Conservation (phyloP, 2,329 filamentous ascomycete genomes). For the Fusarium drepaniforme region DNA sequence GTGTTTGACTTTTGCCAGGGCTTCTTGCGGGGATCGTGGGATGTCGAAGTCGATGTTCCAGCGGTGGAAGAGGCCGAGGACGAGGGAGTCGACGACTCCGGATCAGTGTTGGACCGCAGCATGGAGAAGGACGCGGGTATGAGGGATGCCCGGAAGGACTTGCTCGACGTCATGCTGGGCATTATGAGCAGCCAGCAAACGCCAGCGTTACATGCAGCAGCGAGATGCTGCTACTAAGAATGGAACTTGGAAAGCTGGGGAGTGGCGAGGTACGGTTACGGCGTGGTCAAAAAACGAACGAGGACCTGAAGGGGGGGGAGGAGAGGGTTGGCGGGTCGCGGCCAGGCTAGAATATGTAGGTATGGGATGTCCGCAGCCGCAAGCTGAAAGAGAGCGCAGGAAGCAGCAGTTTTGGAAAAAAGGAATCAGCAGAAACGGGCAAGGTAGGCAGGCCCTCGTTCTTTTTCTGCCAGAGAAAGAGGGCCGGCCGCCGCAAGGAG, state of each 20-base stretch:
- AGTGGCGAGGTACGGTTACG: constrained; percentile 23
- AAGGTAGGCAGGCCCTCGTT: constrained; percentile 26
- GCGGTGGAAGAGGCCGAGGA: constrained; percentile 15
- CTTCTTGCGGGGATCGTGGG: constrained; percentile 37
- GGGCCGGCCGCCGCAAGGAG: not conserved
- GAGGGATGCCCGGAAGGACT: constrained; percentile 55
- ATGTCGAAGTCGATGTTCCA: not conserved
- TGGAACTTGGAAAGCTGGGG: constrained; percentile 28
- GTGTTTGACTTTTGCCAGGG: constrained; percentile 41
- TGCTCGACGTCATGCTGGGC: constrained; percentile 60
- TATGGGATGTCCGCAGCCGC: constrained; percentile 9
- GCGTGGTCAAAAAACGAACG: not conserved
- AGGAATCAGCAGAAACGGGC: constrained; percentile 8
- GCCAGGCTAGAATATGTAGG: constrained; percentile 17
- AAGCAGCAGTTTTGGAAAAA: not conserved
- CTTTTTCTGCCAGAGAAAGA: constrained; percentile 17
- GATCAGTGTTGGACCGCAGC: constrained; percentile 47
- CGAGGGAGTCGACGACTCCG: constrained; percentile 39
- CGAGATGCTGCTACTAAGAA: constrained; percentile 39
- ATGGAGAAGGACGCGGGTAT: constrained; percentile 54
- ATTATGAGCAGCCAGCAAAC: constrained; percentile 23
- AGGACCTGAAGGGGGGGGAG: not conserved
- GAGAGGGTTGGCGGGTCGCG: constrained; percentile 10
- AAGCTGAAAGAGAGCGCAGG: not conserved
- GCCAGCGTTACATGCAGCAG: constrained; percentile 49